Evolutionary conservation across 2,329 filamentous ascomycete species (phyloP).

Genomic region (Alternaria dauci): DNA sequence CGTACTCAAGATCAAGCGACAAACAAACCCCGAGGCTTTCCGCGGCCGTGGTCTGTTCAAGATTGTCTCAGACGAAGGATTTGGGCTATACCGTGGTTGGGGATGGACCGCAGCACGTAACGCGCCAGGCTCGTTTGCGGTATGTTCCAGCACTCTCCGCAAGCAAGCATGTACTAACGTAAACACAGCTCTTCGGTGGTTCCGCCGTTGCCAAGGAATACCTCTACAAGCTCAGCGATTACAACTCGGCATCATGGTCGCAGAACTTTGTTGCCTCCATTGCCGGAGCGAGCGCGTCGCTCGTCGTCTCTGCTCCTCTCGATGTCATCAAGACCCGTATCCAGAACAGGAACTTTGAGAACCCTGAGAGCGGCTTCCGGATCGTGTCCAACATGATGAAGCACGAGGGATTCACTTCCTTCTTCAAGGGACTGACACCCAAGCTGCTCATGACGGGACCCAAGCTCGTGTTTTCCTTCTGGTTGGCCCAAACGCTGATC

Average conservation of each 20-base stretch:
- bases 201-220: conserved; percentile 98
- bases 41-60: conserved; percentile 87
- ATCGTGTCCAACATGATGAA: conserved; percentile 93
- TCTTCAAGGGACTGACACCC: conserved; percentile 97
- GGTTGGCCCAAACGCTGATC: conserved; percentile 97
- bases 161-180: conserved; percentile 22
- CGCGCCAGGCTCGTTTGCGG: conserved; percentile 94
- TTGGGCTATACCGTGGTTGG: conserved; percentile 94
- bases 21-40: conserved; percentile 99
- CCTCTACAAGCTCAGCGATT: conserved; percentile 86
- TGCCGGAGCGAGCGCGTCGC: conserved; percentile 91
- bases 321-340: conserved; percentile 98
- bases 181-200: conserved; percentile 84
- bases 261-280: conserved; percentile 99
- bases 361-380: conserved; percentile 91
- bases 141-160: conserved; percentile 58
- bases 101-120: conserved; percentile 98
- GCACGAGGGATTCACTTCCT: conserved; percentile 83
- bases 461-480: conserved; percentile 99
- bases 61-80: conserved; percentile 93
- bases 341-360: conserved; percentile 98
- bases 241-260: conserved; percentile 92
- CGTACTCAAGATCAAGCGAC: conserved; percentile 98
- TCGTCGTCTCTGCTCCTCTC: conserved; percentile 96
- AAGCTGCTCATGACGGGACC: conserved; percentile 99